Conservation (phyloP, 257 asterid genomes). For the Henckelia pumila region DNA sequence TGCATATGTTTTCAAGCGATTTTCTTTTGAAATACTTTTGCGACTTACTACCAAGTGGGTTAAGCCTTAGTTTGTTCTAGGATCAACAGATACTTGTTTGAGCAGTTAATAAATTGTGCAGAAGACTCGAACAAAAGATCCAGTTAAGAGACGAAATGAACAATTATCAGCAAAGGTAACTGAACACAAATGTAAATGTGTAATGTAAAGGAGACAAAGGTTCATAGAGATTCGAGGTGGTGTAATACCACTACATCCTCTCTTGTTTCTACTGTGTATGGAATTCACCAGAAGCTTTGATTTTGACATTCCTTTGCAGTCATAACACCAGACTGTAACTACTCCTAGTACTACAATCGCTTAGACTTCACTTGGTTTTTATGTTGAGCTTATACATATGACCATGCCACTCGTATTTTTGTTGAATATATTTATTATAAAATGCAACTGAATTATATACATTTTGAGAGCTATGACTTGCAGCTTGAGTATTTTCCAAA, state of each 20-base stretch:
- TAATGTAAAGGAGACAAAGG: background rate
- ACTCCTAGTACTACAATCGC: too few species aligned
- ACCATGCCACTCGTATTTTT: background rate
- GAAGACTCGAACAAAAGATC: background rate
- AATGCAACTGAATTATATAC: too few species aligned
- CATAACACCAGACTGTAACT: too few species aligned
- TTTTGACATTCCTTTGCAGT: too few species aligned
- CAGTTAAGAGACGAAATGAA: background rate
- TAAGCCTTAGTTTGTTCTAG: background rate
- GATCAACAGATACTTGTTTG: background rate
- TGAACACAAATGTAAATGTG: background rate
- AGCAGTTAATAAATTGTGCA: background rate
- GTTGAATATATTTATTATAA: background rate
- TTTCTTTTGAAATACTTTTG: constrained; percentile 13
- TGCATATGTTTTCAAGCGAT: too few species aligned
- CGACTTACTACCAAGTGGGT: constrained; percentile 6
- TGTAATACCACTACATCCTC: background rate
- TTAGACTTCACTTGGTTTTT: too few species aligned
- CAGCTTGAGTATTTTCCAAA: too few species aligned
- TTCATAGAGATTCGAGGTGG: background rate
- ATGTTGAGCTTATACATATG: too few species aligned
- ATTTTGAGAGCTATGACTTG: too few species aligned
- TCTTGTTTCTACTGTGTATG: background rate
- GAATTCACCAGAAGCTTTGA: background rate
- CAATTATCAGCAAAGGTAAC: background rate